These are phyloP conservation scores for Tylopilus orsonianus DNA, from an alignment of 1,284 basidiomycete species.

Conservation along the genomic window DNA sequence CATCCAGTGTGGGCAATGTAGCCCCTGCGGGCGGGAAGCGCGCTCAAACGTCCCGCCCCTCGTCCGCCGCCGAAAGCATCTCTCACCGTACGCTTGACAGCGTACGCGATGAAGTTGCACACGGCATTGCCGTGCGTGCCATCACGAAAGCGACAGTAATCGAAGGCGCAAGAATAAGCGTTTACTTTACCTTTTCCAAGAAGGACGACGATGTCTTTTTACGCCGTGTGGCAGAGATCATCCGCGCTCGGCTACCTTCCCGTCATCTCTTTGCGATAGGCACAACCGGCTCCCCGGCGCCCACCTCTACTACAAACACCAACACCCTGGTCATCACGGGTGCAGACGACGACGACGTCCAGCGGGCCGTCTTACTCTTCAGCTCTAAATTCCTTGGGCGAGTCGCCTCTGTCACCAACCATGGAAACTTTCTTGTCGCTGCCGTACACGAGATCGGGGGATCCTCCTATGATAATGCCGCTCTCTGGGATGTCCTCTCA, in stretches of 20 bases:
- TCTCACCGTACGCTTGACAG: conserved; percentile 51
- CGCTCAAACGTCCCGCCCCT: conserved; percentile 6
- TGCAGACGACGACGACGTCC: conserved; percentile 52
- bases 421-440: conserved; percentile 44
- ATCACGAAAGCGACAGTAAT: conserved; percentile 48
- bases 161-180: conserved; percentile 55
- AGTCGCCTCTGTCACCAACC: conserved; percentile 40
- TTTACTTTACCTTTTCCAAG: conserved; percentile 56
- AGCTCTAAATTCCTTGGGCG: conserved; percentile 65
- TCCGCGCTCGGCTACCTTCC: conserved; percentile 41
- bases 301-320: conserved; percentile 22
- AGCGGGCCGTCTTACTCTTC: conserved; percentile 62
- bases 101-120: conserved; percentile 60
- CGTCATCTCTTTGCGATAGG: conserved; percentile 59
- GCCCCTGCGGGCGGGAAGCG: conserved; percentile 3
- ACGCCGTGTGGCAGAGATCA: conserved; percentile 46
- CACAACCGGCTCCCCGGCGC: conserved; percentile 39
- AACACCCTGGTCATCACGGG: conserved; percentile 57
- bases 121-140: conserved; percentile 55
- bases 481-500: conserved; percentile 63
- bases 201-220: conserved; percentile 54
- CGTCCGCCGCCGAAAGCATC: not conserved
- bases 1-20: conserved; percentile 23
- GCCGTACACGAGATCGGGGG: conserved; percentile 51
- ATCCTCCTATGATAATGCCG: conserved; percentile 55